phyloP scores from a whole-genome alignment of 495 filamentous ascomycete species.

The Lasiosphaeria miniovina region DNA sequence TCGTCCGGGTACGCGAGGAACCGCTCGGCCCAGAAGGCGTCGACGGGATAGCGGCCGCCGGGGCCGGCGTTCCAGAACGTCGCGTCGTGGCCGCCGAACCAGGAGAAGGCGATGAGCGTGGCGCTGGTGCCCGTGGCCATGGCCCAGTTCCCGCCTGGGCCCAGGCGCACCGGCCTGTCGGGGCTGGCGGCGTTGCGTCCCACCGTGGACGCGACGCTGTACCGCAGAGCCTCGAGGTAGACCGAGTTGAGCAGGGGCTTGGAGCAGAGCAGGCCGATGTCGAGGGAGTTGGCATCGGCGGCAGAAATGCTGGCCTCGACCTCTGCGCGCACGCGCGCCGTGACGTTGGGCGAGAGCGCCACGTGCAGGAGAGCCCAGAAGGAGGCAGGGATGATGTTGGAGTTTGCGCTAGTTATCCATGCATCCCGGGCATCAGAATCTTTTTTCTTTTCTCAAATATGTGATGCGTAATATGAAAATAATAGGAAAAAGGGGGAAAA shows the following conservation, averaged over 20 bases:
- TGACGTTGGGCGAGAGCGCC: too few species aligned
- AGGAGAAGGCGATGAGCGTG: conserved; percentile 18
- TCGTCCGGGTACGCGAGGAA: conserved; percentile 36
- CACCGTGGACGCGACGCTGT: too few species aligned
- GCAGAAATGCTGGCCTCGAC: too few species aligned
- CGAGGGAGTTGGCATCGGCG: too few species aligned
- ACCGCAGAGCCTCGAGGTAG: too few species aligned
- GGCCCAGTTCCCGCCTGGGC: background rate
- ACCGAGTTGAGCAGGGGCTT: too few species aligned
- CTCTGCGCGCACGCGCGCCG: too few species aligned
- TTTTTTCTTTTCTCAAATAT: background rate
- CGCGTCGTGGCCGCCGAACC: conserved; percentile 20
- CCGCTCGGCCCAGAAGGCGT: conserved; percentile 38
- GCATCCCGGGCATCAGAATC: background rate
- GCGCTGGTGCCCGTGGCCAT: background rate
- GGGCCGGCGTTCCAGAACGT: conserved; percentile 27
- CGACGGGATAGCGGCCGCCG: conserved; percentile 23
- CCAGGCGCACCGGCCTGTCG: background rate
- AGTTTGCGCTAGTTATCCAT: too few species aligned
- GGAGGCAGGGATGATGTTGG: too few species aligned
- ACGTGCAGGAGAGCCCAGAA: too few species aligned
- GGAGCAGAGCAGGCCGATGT: too few species aligned
- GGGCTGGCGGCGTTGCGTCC: background rate
- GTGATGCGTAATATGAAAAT: background rate
- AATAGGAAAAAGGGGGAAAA: background rate